These are phyloP conservation scores for Sugiyamaella boreocaroliniensis DNA, from an alignment of 805 yeast species.

Conservation along the genomic window DNA sequence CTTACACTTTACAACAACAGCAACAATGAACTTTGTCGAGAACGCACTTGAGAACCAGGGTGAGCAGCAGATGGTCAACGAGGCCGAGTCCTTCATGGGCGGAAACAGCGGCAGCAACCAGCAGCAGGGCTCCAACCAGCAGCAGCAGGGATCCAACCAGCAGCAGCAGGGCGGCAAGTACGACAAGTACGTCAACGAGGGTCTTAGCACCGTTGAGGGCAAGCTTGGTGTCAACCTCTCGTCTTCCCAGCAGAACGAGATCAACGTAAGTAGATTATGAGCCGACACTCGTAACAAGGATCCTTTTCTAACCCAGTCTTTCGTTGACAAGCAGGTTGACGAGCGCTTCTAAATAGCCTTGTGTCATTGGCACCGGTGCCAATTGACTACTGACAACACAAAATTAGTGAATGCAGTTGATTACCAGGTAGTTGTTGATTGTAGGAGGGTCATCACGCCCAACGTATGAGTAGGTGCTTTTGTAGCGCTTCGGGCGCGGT, in stretches of 20 bases:
- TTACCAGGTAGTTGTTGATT: too few relatives aligned
- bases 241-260: slow-evolving; percentile 12
- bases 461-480: too few relatives aligned
- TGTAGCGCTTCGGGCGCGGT: too few relatives aligned
- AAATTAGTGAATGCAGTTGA: too few relatives aligned
- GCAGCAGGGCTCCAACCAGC: slow-evolving; percentile 5
- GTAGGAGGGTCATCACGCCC: too few relatives aligned
- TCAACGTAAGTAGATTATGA: slow-evolving; percentile 10
- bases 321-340: slow-evolving; percentile 15
- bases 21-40: slow-evolving; percentile 16
- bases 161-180: slow-evolving; percentile 15
- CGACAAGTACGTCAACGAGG: slow-evolving; percentile 30
- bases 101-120: slow-evolving; percentile 4
- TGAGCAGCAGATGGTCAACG: slow-evolving; percentile 6
- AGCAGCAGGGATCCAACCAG: slow-evolving; percentile 6
- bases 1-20: not conserved
- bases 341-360: not conserved
- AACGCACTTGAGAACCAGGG: slow-evolving; percentile 12
- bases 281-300: not conserved
- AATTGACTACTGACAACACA: not conserved
- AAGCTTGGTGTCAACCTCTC: slow-evolving; percentile 17
- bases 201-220: slow-evolving; percentile 22
- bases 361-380: too few relatives aligned
- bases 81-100: slow-evolving; percentile 6
- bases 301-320: slow-evolving; percentile 8